Base-by-base conservation (phyloP, 768 basidiomycete genomes). In the Mrakia hoshinonis region DNA sequence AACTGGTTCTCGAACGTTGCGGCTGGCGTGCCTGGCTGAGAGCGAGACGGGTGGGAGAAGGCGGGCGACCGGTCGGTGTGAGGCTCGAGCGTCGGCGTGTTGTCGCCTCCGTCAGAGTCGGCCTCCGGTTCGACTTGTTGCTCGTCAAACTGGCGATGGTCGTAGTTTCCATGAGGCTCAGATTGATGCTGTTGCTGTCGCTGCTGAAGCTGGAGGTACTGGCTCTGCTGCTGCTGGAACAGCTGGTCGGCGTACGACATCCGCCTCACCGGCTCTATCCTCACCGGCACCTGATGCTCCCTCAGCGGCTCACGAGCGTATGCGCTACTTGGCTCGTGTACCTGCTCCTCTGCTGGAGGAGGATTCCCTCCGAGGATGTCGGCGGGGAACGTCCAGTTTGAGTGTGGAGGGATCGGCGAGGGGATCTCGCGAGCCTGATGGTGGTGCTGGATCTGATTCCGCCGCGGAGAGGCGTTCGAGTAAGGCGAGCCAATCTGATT, bases 51-150 rank as follows among this genome's bases (percentile, higher is more conserved):
- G n/a, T n/a, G 60, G 34, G 68, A 69, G 46, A 69, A 69, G 31
- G 58, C 52, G 39, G 68, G 68, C 47, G 68, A 69, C n/a, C 47
- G 55, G 48, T 69, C 68, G 47, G 68, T 34, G 49, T 69, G 60
- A 5, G 60, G 36, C 38, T 69, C 68, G 36, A 69, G 61, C 20
- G 26, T 6, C 20, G 68, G 68, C 7, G 68, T 69, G 31, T 47
- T 34, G 55, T 69, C 68, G 29, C 34, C 38, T 29, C 49, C 58
- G 38, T 63, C 24, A 34, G 39, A 31, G 15, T n/a, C 31, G 9
- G 49, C 34, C 24, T 29, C n/a, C 0, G 46, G 29, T 24, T 47
- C 36, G 22, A 46, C 24, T n/a, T 38, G 26, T 13, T 26, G 55
- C 18, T 62, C 34, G 20, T 63, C 54, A 34, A 62, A 39, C 29